These are phyloP conservation scores for Peronosclerospora sorghi DNA, from an alignment of 352 stramenopile species.

Conservation along the genomic window DNA sequence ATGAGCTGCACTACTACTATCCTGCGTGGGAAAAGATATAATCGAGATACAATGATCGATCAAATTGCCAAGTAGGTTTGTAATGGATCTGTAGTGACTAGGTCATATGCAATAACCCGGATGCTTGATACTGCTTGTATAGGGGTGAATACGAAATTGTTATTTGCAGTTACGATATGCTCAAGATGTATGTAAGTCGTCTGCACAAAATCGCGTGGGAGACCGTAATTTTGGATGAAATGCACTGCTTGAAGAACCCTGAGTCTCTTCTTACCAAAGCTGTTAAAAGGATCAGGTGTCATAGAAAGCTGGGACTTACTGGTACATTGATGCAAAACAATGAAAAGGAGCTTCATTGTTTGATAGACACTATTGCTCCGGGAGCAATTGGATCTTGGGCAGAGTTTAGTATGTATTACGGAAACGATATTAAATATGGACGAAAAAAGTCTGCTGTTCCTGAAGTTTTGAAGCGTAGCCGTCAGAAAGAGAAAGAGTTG, in stretches of 20 bases:
- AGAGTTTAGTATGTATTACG: slow-evolving; percentile 72
- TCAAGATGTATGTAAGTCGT: slow-evolving; percentile 85
- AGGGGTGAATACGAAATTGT: slow-evolving; percentile 69
- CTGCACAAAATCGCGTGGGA: slow-evolving; percentile 83
- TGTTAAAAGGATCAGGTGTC: slow-evolving; percentile 54
- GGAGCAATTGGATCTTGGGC: slow-evolving; percentile 46
- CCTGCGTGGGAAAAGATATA: slow-evolving; percentile 42
- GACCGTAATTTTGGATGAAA: slow-evolving; percentile 96
- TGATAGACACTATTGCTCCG: slow-evolving; percentile 64
- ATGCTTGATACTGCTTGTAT: slow-evolving; percentile 1
- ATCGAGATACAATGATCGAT: slow-evolving; percentile 46
- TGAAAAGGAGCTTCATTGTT: slow-evolving; percentile 68
- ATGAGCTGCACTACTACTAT: slow-evolving; percentile 57
- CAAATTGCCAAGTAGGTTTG: slow-evolving; percentile 48
- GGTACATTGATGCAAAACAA: slow-evolving; percentile 87
- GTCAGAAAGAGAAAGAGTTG: slow-evolving; percentile 59
- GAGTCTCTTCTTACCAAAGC: slow-evolving; percentile 87
- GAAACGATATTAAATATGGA: slow-evolving; percentile 75
- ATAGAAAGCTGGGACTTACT: slow-evolving; percentile 75
- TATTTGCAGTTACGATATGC: slow-evolving; percentile 81
- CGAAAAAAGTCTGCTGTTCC: slow-evolving; percentile 64
- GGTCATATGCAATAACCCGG: slow-evolving; percentile 24
- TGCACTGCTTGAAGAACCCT: slow-evolving; percentile 96
- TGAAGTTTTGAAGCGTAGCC: slow-evolving; percentile 45
- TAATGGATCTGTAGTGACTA: background rate